Conservation (phyloP, 129 eudicot genomes). For the Artemisia argyi region DNA sequence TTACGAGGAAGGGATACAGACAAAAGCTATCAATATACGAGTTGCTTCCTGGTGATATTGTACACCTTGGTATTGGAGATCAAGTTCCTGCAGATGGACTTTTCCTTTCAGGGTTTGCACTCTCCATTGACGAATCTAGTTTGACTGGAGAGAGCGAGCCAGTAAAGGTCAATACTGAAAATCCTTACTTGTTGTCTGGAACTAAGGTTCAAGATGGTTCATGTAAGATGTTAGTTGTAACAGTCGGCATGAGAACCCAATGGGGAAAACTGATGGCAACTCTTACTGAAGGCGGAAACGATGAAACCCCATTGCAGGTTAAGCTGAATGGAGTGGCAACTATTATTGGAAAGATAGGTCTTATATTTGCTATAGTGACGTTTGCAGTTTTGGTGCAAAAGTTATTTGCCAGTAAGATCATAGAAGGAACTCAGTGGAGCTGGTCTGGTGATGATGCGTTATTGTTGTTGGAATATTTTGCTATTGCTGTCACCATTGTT, state of each 20-base stretch:
- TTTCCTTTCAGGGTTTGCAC: constrained; percentile 79
- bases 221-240: constrained; percentile 83
- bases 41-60: constrained; percentile 84
- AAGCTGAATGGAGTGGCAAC: constrained; percentile 92
- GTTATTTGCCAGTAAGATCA: constrained; percentile 44
- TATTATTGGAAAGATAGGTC: constrained; percentile 85
- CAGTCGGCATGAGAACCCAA: constrained; percentile 95
- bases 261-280: constrained; percentile 98
- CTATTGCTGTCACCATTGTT: constrained; percentile 90
- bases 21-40: constrained; percentile 84
- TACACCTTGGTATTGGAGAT: constrained; percentile 89
- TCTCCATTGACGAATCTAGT: constrained; percentile 85
- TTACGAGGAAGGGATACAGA: constrained; percentile 68
- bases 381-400: constrained; percentile 81
- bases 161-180: constrained; percentile 55
- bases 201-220: constrained; percentile 99
- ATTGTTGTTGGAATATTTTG: constrained; percentile 74
- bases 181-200: constrained; percentile 87
- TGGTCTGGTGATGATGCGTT: constrained; percentile 83
- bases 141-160: constrained; percentile 96
- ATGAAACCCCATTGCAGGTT: constrained; percentile 92
- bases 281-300: constrained; percentile 89
- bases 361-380: constrained; percentile 75
- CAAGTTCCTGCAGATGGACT: constrained; percentile 99
- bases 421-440: constrained; percentile 50